Percentiles rank a stretch among this genome's conserved stretches.
Evolutionary conservation across 495 filamentous ascomycete species (phyloP).

Genomic region (Neurospora terricola): DNA sequence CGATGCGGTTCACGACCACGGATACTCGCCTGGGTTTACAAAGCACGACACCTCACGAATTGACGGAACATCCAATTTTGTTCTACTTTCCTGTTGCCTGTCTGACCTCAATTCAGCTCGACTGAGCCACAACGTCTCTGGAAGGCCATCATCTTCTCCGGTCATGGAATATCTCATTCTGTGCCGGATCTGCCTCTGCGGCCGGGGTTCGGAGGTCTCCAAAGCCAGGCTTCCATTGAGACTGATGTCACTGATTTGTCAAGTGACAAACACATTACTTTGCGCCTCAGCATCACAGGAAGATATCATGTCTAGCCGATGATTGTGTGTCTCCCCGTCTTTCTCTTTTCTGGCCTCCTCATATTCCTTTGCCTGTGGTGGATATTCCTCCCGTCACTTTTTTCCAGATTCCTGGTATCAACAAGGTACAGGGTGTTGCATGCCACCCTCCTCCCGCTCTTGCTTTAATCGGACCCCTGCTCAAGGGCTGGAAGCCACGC

Average conservation of each 20-base stretch:
- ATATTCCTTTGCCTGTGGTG: background rate
- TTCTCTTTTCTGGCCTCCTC: background rate
- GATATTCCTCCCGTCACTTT: background rate
- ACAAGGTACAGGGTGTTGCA: background rate
- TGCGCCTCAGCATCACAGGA: background rate
- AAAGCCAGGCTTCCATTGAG: background rate
- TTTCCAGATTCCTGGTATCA: background rate
- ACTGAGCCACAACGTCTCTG: background rate
- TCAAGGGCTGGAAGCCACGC: background rate
- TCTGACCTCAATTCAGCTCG: background rate
- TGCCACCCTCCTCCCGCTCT: conserved; percentile 9
- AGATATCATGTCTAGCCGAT: background rate
- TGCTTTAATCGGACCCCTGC: conserved; percentile 11
- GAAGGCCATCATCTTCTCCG: background rate
- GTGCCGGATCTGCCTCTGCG: background rate
- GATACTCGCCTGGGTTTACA: background rate
- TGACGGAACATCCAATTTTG: background rate
- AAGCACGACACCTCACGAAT: background rate
- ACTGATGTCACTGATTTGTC: background rate
- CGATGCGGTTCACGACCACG: background rate
- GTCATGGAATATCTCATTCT: background rate
- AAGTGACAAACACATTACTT: background rate
- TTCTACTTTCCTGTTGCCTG: background rate
- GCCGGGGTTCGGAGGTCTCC: conserved; percentile 1
- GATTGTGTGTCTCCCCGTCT: background rate